Percentiles rank a stretch among this genome's conserved stretches.
Conservation (phyloP, 805 yeast species). For the Saccharomycopsis sp. region DNA sequence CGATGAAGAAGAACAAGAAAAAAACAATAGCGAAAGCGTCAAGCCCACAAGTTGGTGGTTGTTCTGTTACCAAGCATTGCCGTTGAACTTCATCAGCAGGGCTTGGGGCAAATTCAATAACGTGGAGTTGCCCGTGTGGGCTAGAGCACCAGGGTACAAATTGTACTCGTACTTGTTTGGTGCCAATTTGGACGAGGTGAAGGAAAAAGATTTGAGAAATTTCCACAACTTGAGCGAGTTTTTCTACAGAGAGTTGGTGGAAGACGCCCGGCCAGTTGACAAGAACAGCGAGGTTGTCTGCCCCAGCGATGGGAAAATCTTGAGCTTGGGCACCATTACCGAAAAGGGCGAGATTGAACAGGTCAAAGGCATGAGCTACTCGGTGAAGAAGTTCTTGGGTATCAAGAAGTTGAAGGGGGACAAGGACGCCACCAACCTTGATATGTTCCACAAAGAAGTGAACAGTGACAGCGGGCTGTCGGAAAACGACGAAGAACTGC, state of each 20-base stretch:
- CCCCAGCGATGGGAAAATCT: slow-evolving; percentile 89
- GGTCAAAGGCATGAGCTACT: slow-evolving; percentile 92
- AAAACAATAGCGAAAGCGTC: slow-evolving; percentile 14
- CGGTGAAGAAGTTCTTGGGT: slow-evolving; percentile 82
- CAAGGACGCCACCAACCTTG: slow-evolving; percentile 21
- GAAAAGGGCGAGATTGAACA: slow-evolving; percentile 87
- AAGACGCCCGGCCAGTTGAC: slow-evolving; percentile 71
- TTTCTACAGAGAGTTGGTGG: slow-evolving; percentile 73
- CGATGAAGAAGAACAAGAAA: slow-evolving; percentile 22
- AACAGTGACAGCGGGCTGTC: no score
- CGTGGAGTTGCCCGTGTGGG: slow-evolving; percentile 77
- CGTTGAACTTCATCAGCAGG: slow-evolving; percentile 83
- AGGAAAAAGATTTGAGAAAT: slow-evolving; percentile 64
- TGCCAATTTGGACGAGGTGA: slow-evolving; percentile 82
- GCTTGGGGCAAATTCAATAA: slow-evolving; percentile 91
- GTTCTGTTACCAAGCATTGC: slow-evolving; percentile 82
- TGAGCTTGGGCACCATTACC: slow-evolving; percentile 70
- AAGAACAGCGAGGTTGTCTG: slow-evolving; percentile 59
- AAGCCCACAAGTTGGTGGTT: slow-evolving; percentile 72
- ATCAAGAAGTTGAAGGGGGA: slow-evolving; percentile 34
- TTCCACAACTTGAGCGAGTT: slow-evolving; percentile 83
- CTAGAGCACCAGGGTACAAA: slow-evolving; percentile 72
- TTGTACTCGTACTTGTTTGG: slow-evolving; percentile 77
- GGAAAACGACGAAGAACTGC: slow-evolving; percentile 37
- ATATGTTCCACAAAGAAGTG: slow-evolving; percentile 22